Percentiles rank a stretch among this genome's conserved stretches.
Conservation (phyloP, 768 basidiomycete genomes). For the Boletus rubroflammeus region DNA sequence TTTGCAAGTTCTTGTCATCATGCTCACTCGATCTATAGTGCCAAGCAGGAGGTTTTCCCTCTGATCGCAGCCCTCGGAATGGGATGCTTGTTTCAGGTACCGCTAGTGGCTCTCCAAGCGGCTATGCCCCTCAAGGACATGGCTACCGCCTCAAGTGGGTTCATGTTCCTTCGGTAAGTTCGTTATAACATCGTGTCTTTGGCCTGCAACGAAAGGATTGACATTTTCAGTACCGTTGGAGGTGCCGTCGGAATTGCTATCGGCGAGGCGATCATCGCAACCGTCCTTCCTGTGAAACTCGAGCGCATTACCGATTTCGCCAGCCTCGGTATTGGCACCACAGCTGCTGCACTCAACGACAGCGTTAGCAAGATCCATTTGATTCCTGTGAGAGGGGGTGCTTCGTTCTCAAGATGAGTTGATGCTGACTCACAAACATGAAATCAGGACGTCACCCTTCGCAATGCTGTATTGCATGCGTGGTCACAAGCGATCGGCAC, state of each 20-base stretch:
- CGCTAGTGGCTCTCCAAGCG: slow-evolving; percentile 73
- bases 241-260: slow-evolving; percentile 69
- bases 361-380: slow-evolving; percentile 42
- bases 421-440: background rate
- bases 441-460: slow-evolving; percentile 45
- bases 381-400: slow-evolving; percentile 16
- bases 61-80: slow-evolving; percentile 63
- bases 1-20: background rate
- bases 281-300: slow-evolving; percentile 41
- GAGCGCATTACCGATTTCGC: slow-evolving; percentile 30
- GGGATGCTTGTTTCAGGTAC: slow-evolving; percentile 64
- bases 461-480: slow-evolving; percentile 52
- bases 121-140: slow-evolving; percentile 87
- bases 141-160: slow-evolving; percentile 74
- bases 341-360: slow-evolving; percentile 42
- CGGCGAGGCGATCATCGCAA: slow-evolving; percentile 68
- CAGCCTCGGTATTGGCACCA: slow-evolving; percentile 33
- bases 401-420: background rate
- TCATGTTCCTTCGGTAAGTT: slow-evolving; percentile 62
- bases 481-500: slow-evolving; percentile 60
- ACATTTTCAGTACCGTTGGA: slow-evolving; percentile 52
- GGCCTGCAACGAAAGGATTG: slow-evolving; percentile 33
- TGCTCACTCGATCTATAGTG: slow-evolving; percentile 37
- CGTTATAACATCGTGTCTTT: background rate
- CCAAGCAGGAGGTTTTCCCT: slow-evolving; percentile 59